A percentile compares a stretch with the other conserved stretches of the same genome.
Conservation (phyloP, 768 basidiomycete genomes). For the Hericium erinaceus region DNA sequence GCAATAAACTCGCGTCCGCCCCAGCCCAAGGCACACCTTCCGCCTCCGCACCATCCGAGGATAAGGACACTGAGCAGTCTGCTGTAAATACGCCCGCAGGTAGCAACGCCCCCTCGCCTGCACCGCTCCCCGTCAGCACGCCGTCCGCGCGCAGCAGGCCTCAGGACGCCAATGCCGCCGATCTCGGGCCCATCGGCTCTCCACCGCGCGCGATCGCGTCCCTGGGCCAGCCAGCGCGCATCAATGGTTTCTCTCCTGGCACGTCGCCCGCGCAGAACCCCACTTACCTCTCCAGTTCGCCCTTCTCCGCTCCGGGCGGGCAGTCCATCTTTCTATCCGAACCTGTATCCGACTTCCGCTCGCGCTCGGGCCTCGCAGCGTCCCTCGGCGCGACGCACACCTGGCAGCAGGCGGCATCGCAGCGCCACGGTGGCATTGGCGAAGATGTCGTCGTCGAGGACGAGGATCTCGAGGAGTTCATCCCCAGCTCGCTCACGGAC, state of each 20-base stretch:
- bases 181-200: slow-evolving; percentile 80
- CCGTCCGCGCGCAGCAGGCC: slow-evolving; percentile 42
- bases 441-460: slow-evolving; percentile 44
- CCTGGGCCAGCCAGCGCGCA: slow-evolving; percentile 25
- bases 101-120: slow-evolving; percentile 23
- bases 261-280: slow-evolving; percentile 42
- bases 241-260: slow-evolving; percentile 45
- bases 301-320: slow-evolving; percentile 68
- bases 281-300: slow-evolving; percentile 47
- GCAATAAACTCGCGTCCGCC: slow-evolving; percentile 34
- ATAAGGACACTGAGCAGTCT: slow-evolving; percentile 2
- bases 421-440: neutral
- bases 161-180: slow-evolving; percentile 30
- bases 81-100: slow-evolving; percentile 3
- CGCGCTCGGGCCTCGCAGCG: slow-evolving; percentile 46
- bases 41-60: slow-evolving; percentile 5
- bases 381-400: slow-evolving; percentile 53
- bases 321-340: slow-evolving; percentile 44
- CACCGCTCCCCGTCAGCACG: slow-evolving; percentile 43
- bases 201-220: slow-evolving; percentile 45
- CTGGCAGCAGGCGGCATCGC: slow-evolving; percentile 21
- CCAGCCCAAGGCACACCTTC: slow-evolving; percentile 28
- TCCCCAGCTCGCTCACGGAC: slow-evolving; percentile 84
- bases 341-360: slow-evolving; percentile 23
- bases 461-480: slow-evolving; percentile 79